Conservation (phyloP, 2,329 filamentous ascomycete genomes). For the Colletotrichum noveboracense region DNA sequence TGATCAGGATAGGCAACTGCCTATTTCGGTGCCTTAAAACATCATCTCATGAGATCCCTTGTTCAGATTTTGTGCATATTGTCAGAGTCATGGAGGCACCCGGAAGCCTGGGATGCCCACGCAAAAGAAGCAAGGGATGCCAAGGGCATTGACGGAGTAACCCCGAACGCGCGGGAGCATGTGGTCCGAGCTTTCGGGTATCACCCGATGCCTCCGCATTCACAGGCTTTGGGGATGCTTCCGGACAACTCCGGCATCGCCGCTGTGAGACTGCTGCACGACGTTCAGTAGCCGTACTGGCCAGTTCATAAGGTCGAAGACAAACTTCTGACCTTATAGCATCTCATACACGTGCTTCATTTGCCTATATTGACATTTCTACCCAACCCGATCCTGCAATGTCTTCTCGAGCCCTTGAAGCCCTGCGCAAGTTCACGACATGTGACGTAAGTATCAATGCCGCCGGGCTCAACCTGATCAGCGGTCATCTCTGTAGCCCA, state of each 20-base stretch:
- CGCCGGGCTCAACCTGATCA: not conserved
- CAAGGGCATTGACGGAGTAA: not conserved
- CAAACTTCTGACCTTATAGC: not conserved
- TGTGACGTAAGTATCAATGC: slow-evolving; percentile 3
- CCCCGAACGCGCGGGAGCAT: not conserved
- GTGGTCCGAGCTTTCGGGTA: not conserved
- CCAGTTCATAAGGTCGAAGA: not conserved
- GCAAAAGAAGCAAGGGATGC: not conserved
- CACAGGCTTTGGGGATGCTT: not conserved
- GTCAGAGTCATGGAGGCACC: not conserved
- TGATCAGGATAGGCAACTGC: not conserved
- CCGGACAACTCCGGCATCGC: not conserved
- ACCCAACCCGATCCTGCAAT: not conserved
- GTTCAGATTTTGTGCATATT: not conserved
- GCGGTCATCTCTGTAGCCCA: not conserved
- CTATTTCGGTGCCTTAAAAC: not conserved
- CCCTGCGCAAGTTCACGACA: slow-evolving; percentile 3
- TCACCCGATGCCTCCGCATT: not conserved
- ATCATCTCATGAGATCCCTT: not conserved
- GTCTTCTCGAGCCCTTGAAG: not conserved
- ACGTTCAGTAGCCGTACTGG: not conserved
- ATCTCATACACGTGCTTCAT: not conserved
- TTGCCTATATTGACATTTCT: not conserved
- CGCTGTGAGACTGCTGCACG: not conserved
- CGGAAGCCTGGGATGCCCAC: not conserved